Percentiles rank a stretch among this genome's conserved stretches.
Evolutionary conservation across 306 rosid species (phyloP).

Genomic region (Vicia faba): DNA sequence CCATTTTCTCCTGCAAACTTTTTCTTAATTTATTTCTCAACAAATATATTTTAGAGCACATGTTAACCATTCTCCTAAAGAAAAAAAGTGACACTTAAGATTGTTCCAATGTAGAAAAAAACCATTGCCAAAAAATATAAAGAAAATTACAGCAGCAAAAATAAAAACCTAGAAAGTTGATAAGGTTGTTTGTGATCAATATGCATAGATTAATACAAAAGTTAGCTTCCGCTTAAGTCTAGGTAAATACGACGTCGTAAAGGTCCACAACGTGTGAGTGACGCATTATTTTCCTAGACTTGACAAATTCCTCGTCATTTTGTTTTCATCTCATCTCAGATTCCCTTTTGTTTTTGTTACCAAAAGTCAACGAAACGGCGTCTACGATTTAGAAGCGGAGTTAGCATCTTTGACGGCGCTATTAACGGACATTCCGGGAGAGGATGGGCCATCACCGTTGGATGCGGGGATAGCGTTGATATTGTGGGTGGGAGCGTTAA

Average conservation of each 20-base stretch:
- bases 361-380: conserved; percentile 40
- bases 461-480: conserved; percentile 34
- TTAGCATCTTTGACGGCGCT: conserved; percentile 63
- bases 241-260: conserved; percentile 73
- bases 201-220: conserved; percentile 2
- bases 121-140: not conserved
- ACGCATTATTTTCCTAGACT: conserved; percentile 61
- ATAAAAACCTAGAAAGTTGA: not conserved
- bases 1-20: not conserved
- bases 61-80: not conserved
- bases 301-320: conserved; percentile 44
- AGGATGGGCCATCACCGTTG: conserved; percentile 79
- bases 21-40: not conserved
- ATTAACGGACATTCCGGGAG: conserved; percentile 83
- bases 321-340: not conserved
- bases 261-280: not conserved
- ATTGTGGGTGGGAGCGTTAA: conserved; percentile 15
- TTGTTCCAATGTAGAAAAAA: not conserved
- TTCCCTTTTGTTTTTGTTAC: not conserved
- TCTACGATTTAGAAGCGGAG: conserved; percentile 76
- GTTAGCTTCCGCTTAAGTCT: conserved; percentile 52
- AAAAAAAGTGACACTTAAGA: not conserved
- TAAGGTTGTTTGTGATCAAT: conserved; percentile 16
- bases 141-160: not conserved
- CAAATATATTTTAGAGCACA: not conserved